phyloP scores from a whole-genome alignment of 148 eudicot genomes.

The Mesembryanthemum crystallinum region DNA sequence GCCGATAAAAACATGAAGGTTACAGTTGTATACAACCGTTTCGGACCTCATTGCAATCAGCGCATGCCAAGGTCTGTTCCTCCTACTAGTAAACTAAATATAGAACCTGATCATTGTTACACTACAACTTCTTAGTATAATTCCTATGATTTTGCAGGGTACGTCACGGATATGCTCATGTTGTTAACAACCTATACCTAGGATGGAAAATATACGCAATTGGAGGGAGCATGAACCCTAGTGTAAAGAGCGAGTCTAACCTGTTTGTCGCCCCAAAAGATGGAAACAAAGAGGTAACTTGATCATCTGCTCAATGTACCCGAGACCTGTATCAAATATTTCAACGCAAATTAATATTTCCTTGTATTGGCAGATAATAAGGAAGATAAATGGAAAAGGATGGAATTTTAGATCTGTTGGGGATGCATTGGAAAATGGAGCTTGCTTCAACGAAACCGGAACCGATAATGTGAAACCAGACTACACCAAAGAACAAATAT shows the following conservation, averaged over 20 bases:
- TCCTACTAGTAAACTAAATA: too few species aligned
- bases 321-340: not conserved
- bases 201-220: conserved; percentile 86
- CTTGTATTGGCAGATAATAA: conserved; percentile 44
- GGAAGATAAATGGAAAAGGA: conserved; percentile 34
- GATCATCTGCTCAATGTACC: not conserved
- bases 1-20: conserved; percentile 76
- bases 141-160: conserved; percentile 42
- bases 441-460: conserved; percentile 42
- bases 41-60: conserved; percentile 74
- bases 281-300: conserved; percentile 59
- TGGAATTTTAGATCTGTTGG: conserved; percentile 53
- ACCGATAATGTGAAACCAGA: conserved; percentile 46
- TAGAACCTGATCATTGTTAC: not conserved
- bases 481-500: conserved; percentile 45
- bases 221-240: conserved; percentile 89
- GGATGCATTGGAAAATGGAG: conserved; percentile 80
- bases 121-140: too few species aligned
- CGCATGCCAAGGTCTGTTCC: conserved; percentile 83
- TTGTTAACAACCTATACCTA: conserved; percentile 82
- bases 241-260: conserved; percentile 74
- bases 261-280: conserved; percentile 60
- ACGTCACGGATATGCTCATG: conserved; percentile 84
- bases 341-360: too few species aligned
- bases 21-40: conserved; percentile 72